Percentiles rank a stretch among this genome's conserved stretches.
Conservation (phyloP, 2,329 filamentous ascomycete species). For the Atkinsonella texensis region DNA sequence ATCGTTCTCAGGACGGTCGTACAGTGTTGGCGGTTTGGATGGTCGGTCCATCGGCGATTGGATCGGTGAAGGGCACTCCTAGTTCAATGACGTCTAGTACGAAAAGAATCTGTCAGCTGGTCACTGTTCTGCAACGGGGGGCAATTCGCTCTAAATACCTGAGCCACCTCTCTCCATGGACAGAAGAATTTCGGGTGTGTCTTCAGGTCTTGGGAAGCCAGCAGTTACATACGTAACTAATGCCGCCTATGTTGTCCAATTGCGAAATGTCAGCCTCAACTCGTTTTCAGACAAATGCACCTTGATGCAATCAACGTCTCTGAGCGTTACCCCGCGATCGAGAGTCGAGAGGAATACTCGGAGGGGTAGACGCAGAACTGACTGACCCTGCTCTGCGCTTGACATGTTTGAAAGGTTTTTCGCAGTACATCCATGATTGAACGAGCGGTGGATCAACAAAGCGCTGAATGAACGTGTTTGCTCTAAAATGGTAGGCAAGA, state of each 20-base stretch:
- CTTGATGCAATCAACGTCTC: background rate
- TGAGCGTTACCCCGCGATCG: background rate
- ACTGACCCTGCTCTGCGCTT: conserved; percentile 45
- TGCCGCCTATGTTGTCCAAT: conserved; percentile 46
- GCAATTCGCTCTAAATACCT: conserved; percentile 38
- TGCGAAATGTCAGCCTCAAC: background rate
- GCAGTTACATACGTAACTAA: conserved; percentile 95
- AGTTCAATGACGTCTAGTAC: conserved; percentile 75
- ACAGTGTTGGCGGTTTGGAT: conserved; percentile 91
- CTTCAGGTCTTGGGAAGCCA: conserved; percentile 73
- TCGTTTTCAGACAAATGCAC: background rate
- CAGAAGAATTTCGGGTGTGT: conserved; percentile 73
- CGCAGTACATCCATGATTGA: conserved; percentile 41
- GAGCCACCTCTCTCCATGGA: conserved; percentile 87
- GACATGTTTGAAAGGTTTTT: conserved; percentile 48
- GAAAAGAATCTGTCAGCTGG: background rate
- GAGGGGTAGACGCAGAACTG: conserved; percentile 18
- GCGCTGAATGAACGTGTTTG: background rate
- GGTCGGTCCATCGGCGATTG: conserved; percentile 92
- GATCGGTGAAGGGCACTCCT: conserved; percentile 93
- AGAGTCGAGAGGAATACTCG: background rate
- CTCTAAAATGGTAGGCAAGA: background rate
- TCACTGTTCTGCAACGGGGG: background rate
- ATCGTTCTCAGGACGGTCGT: conserved; percentile 19
- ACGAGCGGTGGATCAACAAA: too few species aligned